Conservation (phyloP, 176 grass and related monocot genomes). For the Lolium rigidum region DNA sequence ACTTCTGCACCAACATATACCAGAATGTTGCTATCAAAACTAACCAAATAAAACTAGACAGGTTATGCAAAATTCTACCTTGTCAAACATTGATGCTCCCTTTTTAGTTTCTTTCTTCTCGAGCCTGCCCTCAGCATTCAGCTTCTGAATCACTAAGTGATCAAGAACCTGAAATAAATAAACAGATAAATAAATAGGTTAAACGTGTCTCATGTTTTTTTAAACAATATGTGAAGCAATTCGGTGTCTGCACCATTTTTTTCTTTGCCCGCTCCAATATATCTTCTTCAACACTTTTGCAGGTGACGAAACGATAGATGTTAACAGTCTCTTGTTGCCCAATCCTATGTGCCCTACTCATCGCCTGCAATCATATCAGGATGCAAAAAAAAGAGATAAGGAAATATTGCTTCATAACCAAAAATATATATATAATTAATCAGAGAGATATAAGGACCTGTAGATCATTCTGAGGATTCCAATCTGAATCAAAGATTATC, state of each 20-base stretch:
- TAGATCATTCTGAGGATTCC: slow-evolving; percentile 99
- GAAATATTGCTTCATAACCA: slow-evolving; percentile 3
- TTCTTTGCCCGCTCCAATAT: slow-evolving; percentile 98
- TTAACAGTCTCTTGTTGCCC: slow-evolving; percentile 99
- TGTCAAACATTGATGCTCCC: slow-evolving; percentile 93
- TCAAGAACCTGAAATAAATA: slow-evolving; percentile 81
- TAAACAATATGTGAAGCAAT: slow-evolving; percentile 23
- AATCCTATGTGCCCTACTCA: slow-evolving; percentile 99
- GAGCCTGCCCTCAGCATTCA: slow-evolving; percentile 98
- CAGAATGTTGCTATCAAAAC: slow-evolving; percentile 19
- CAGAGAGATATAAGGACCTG: slow-evolving; percentile 57
- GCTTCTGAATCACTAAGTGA: slow-evolving; percentile 99
- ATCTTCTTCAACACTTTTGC: slow-evolving; percentile 99
- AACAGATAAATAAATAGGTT: background rate
- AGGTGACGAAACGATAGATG: slow-evolving; percentile 96
- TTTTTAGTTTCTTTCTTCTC: slow-evolving; percentile 99
- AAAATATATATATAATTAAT: background rate
- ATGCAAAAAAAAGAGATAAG: slow-evolving; percentile 26
- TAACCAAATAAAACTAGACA: slow-evolving; percentile 24
- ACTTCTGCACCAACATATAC: slow-evolving; percentile 10
- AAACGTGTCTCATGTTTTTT: background rate
- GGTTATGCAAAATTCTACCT: slow-evolving; percentile 50
- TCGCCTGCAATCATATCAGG: slow-evolving; percentile 62
- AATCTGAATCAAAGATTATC: slow-evolving; percentile 98
- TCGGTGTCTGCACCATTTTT: slow-evolving; percentile 68